Evolutionary conservation across 1,284 basidiomycete genomes (phyloP).

Genomic region (Pseudomicrostroma phylloplanum): DNA sequence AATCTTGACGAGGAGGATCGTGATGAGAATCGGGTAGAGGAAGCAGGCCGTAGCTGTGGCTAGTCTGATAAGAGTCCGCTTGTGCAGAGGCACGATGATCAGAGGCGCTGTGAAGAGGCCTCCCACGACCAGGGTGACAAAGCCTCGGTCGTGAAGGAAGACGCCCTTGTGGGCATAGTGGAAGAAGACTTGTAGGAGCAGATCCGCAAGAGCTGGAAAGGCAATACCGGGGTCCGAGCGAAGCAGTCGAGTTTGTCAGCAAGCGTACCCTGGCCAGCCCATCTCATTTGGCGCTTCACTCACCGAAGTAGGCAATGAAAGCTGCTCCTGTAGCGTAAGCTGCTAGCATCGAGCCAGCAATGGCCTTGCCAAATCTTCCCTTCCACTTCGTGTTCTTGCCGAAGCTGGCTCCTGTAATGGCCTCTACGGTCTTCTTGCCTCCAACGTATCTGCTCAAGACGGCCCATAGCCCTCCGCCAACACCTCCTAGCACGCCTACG

Average conservation of each 20-base stretch:
- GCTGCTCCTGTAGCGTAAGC: constrained; percentile 44
- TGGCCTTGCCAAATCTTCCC: constrained; percentile 30
- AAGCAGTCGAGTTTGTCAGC: too few species aligned
- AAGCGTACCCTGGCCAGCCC: too few species aligned
- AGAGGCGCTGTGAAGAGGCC: constrained; percentile 36
- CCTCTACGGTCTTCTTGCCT: constrained; percentile 35
- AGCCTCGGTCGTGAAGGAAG: constrained; percentile 39
- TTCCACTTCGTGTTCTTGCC: constrained; percentile 45
- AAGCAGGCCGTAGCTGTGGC: constrained; percentile 31
- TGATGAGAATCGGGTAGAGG: constrained; percentile 36
- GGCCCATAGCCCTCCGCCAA: constrained; percentile 47
- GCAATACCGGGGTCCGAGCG: too few species aligned
- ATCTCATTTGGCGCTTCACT: too few species aligned
- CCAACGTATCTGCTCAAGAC: constrained; percentile 45
- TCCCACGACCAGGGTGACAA: constrained; percentile 42
- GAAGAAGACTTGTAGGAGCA: constrained; percentile 44
- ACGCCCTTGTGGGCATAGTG: constrained; percentile 38
- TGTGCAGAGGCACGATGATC: constrained; percentile 43
- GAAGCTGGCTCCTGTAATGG: constrained; percentile 39
- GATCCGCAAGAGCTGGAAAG: constrained; percentile 43
- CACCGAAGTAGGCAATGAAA: constrained; percentile 33
- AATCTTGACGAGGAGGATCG: constrained; percentile 32
- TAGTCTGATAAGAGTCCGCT: constrained; percentile 45
- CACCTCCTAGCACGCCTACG: constrained; percentile 37
- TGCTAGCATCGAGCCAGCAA: constrained; percentile 32